A percentile compares a stretch with the other conserved stretches of the same genome.
Evolutionary conservation across 768 basidiomycete species (phyloP).

Genomic region (Wakefieldia striispora): DNA sequence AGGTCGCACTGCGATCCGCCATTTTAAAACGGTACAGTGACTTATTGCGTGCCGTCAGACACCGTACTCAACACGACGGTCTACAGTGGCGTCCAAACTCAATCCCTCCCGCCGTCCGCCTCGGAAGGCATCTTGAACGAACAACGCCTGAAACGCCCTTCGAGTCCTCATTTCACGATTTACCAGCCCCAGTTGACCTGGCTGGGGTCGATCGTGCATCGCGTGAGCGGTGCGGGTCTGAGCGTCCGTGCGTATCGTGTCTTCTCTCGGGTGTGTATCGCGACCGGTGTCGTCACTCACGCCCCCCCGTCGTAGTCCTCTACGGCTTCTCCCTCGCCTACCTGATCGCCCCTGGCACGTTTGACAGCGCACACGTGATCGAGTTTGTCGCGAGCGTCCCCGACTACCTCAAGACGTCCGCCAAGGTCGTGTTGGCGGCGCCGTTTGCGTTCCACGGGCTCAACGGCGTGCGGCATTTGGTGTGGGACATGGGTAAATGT

Average conservation of each 20-base stretch:
- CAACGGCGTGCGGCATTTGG: slow-evolving; percentile 89
- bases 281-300: too few relatives aligned
- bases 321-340: slow-evolving; percentile 88
- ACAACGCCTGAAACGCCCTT: slow-evolving; percentile 87
- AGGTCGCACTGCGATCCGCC: slow-evolving; percentile 29
- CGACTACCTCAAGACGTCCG: slow-evolving; percentile 68
- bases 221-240: slow-evolving; percentile 79
- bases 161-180: slow-evolving; percentile 93
- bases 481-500: slow-evolving; percentile 91
- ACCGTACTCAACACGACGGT: too few relatives aligned
- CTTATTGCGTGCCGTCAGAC: too few relatives aligned
- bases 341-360: slow-evolving; percentile 74
- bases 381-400: slow-evolving; percentile 71
- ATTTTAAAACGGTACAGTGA: slow-evolving; percentile 41
- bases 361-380: slow-evolving; percentile 77
- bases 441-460: slow-evolving; percentile 90
- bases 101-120: slow-evolving; percentile 61
- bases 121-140: slow-evolving; percentile 70
- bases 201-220: slow-evolving; percentile 82
- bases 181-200: slow-evolving; percentile 95
- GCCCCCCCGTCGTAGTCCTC: slow-evolving; percentile 51
- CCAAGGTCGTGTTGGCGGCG: slow-evolving; percentile 75
- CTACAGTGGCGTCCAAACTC: slow-evolving; percentile 55
- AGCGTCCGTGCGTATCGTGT: slow-evolving; percentile 59
- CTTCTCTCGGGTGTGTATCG: not conserved